Evolutionary conservation across 495 filamentous ascomycete genomes (phyloP), one percentile per base, ranked within the genome.

Genomic region (Penicillium ochrochloron): DNA sequence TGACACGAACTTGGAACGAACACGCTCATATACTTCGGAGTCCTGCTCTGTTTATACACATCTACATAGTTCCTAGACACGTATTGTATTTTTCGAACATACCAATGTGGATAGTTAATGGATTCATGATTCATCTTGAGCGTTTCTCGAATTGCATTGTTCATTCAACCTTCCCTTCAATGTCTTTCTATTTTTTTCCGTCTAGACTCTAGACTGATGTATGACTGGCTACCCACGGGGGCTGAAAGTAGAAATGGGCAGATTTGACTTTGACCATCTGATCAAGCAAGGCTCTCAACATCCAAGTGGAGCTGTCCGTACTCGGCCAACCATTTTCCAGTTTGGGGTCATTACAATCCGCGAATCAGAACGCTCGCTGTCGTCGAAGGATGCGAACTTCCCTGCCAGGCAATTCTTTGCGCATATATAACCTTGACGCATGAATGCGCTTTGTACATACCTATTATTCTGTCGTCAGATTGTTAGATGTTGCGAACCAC

Each of bases 231-330:
- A 56, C 14, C 31, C 33, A 34, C 17, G n/a, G 53, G 11, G 0
- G 31, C 31, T 9, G 17, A 8, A 56, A 34, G 15, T 2, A 37
- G 8, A 17, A n/a, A 21, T 4, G 3, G 0, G 14, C 53, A 21
- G 14, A 21, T 12, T 34, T 27, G 17, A 56, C 31, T 56, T 21
- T 23, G 53, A 15, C 48, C 53, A 35, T 31, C 31, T 37, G 6
- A 35, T 35, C 53, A 21, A 21, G 12, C 31, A 5, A 56, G n/a
- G n/a, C 52, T 55, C 33, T 31, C 52, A 34, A 35, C 17, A 21
- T 35, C 52, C 31, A 56, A 56, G 53, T 56, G 53, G 53, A 56
- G 53, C 53, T 21, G 25, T 12, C 25, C 50, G 21, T 17, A 17
- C n/a, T 33, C 12, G 25, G 12, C 29, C 37, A 41, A 41, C 14